phyloP scores from a whole-genome alignment of 352 stramenopile genomes.

The Phytophthora citricola region DNA sequence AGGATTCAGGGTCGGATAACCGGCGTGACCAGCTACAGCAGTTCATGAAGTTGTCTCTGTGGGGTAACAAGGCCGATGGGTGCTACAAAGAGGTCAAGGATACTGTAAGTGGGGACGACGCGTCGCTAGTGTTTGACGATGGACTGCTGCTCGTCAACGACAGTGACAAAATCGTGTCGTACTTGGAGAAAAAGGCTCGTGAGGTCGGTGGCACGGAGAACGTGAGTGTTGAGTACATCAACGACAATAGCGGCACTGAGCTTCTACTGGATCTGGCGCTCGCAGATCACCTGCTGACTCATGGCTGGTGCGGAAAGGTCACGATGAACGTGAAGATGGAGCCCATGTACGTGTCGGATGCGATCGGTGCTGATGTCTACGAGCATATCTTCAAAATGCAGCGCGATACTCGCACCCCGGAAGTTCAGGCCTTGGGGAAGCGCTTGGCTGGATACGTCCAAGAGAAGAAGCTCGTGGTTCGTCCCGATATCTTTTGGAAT shows the following conservation, averaged over 20 bases:
- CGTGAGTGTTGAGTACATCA: conserved; percentile 64
- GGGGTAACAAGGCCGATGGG: conserved; percentile 80
- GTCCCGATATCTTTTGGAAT: conserved; percentile 66
- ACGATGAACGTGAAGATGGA: conserved; percentile 78
- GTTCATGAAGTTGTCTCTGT: conserved; percentile 76
- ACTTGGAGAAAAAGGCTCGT: conserved; percentile 36
- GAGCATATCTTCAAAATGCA: conserved; percentile 52
- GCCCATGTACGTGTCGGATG: conserved; percentile 88
- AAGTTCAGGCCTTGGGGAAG: conserved; percentile 54
- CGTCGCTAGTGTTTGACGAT: conserved; percentile 63
- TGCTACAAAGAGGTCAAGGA: conserved; percentile 82
- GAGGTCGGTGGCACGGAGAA: conserved; percentile 19
- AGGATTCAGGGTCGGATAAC: conserved; percentile 24
- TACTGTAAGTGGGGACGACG: conserved; percentile 61
- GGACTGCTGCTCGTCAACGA: conserved; percentile 66
- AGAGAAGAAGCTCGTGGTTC: conserved; percentile 32
- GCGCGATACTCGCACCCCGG: conserved; percentile 24
- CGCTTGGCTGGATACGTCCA: conserved; percentile 45
- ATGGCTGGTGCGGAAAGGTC: conserved; percentile 57
- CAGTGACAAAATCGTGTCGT: conserved; percentile 53
- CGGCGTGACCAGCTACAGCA: conserved; percentile 49
- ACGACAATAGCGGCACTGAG: conserved; percentile 84
- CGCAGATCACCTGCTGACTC: conserved; percentile 63
- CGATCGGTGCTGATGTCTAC: conserved; percentile 60
- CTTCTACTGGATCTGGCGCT: conserved; percentile 73